A percentile compares a stretch with the other conserved stretches of the same genome.
These are phyloP conservation scores for Komagataella mondaviorum DNA, from an alignment of 805 yeast genomes.

Conservation along the genomic window DNA sequence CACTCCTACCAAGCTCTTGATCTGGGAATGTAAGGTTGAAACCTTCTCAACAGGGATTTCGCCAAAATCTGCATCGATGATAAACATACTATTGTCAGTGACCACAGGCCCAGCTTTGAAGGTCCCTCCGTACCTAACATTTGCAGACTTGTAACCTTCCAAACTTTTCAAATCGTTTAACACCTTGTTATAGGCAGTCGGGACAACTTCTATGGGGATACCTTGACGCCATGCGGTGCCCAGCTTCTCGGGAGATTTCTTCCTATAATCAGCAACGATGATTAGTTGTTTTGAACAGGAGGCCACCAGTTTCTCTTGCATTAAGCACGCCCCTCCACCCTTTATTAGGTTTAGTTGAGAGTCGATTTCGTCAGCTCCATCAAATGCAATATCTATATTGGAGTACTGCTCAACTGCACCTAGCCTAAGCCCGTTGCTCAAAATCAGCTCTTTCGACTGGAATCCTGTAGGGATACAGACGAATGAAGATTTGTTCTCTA, in stretches of 20 bases:
- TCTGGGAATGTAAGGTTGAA: constrained; percentile 38
- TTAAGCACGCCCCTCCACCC: constrained; percentile 97
- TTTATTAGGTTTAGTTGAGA: constrained; percentile 70
- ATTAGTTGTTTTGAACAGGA: constrained; percentile 62
- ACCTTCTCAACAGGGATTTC: constrained; percentile 39
- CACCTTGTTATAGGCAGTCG: constrained; percentile 74
- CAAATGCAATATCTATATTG: constrained; percentile 82
- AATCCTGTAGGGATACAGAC: constrained; percentile 94
- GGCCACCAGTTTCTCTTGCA: constrained; percentile 94
- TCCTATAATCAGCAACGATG: constrained; percentile 86
- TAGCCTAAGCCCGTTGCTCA: constrained; percentile 64
- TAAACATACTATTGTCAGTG: constrained; percentile 89
- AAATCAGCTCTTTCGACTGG: constrained; percentile 79
- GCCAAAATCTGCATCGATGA: constrained; percentile 90
- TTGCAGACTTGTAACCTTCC: constrained; percentile 46
- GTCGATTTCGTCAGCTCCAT: constrained; percentile 98
- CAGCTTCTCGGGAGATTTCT: constrained; percentile 50
- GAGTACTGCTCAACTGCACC: constrained; percentile 81
- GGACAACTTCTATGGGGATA: constrained; percentile 92
- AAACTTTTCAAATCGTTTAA: constrained; percentile 41
- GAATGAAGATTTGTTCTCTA: constrained; percentile 35
- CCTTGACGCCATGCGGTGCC: constrained; percentile 84
- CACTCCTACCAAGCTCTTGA: constrained; percentile 78
- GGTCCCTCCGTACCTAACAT: constrained; percentile 71
- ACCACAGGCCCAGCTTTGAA: constrained; percentile 96